Evolutionary conservation across 1,139 yeast genomes (phyloP).

Genomic region (Debaryomycetaceae sp.): DNA sequence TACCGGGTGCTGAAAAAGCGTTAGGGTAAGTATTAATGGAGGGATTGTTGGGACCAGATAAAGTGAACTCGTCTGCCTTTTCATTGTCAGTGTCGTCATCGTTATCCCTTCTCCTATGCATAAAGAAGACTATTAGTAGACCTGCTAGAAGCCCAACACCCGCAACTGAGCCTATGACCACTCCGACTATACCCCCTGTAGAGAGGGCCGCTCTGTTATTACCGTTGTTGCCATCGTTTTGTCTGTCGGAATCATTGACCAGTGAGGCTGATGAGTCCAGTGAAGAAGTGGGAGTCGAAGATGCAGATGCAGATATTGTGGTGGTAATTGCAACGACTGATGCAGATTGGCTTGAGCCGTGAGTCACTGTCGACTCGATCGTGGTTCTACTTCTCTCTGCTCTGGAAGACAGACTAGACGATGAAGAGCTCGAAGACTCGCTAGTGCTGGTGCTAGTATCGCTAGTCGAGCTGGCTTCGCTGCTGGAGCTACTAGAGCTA

Average conservation of each 20-base stretch:
- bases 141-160: slow-evolving; percentile 44
- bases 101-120: slow-evolving; percentile 33
- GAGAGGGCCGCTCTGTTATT: slow-evolving; percentile 27
- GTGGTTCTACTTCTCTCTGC: not conserved
- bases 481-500: slow-evolving; percentile 1
- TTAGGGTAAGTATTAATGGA: not conserved
- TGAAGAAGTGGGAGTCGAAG: slow-evolving; percentile 4
- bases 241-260: slow-evolving; percentile 6
- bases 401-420: slow-evolving; percentile 4
- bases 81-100: slow-evolving; percentile 26
- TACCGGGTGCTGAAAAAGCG: not conserved
- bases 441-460: not conserved
- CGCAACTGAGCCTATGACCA: slow-evolving; percentile 59
- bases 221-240: slow-evolving; percentile 8
- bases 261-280: slow-evolving; percentile 8
- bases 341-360: slow-evolving; percentile 1
- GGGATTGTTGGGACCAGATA: slow-evolving; percentile 24
- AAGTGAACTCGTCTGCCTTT: slow-evolving; percentile 34
- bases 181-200: slow-evolving; percentile 72
- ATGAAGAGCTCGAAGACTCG: slow-evolving; percentile 1
- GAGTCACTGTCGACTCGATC: slow-evolving; percentile 3
- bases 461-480: not conserved
- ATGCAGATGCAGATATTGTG: slow-evolving; percentile 6
- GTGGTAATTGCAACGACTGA: slow-evolving; percentile 5
- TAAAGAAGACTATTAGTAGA: slow-evolving; percentile 39